These are phyloP conservation scores for Fusarium cicatricum DNA, from an alignment of 2,329 filamentous ascomycete species.

Conservation along the genomic window DNA sequence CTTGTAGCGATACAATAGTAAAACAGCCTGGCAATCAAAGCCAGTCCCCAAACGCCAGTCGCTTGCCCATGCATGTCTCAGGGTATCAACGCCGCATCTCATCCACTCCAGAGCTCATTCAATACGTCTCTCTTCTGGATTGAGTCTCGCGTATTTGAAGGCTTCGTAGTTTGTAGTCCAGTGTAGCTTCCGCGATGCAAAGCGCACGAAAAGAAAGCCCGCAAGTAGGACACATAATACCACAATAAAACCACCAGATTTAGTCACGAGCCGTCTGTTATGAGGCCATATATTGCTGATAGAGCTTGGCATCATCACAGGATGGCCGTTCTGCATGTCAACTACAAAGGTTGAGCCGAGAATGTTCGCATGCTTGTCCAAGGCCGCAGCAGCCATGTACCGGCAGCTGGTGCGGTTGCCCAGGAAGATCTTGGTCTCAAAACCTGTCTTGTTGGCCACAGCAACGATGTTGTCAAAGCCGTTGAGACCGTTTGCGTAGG, in stretches of 20 bases:
- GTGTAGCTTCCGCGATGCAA: constrained; percentile 16
- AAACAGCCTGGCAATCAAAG: not conserved
- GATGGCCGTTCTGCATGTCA: constrained; percentile 39
- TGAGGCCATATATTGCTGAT: constrained; percentile 31
- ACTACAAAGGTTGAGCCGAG: constrained; percentile 41
- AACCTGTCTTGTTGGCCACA: constrained; percentile 38
- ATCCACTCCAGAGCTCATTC: constrained; percentile 6
- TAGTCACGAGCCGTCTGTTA: constrained; percentile 1
- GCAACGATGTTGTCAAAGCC: constrained; percentile 37
- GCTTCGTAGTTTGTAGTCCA: constrained; percentile 9
- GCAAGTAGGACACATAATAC: not conserved
- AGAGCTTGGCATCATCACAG: constrained; percentile 33
- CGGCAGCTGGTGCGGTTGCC: constrained; percentile 20
- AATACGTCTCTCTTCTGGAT: constrained; percentile 27
- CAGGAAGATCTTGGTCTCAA: constrained; percentile 39
- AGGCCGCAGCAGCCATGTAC: constrained; percentile 40
- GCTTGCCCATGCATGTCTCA: not conserved
- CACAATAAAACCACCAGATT: constrained; percentile 11
- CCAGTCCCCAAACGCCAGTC: not conserved
- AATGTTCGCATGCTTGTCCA: constrained; percentile 35
- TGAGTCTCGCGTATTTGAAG: constrained; percentile 22
- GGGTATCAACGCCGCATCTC: constrained; percentile 19
- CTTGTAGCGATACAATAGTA: not conserved
- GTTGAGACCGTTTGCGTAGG: constrained; percentile 32
- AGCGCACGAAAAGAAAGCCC: constrained; percentile 11